Evolutionary conservation across 129 eudicot species (phyloP).

Genomic region (Lactuca sativa): DNA sequence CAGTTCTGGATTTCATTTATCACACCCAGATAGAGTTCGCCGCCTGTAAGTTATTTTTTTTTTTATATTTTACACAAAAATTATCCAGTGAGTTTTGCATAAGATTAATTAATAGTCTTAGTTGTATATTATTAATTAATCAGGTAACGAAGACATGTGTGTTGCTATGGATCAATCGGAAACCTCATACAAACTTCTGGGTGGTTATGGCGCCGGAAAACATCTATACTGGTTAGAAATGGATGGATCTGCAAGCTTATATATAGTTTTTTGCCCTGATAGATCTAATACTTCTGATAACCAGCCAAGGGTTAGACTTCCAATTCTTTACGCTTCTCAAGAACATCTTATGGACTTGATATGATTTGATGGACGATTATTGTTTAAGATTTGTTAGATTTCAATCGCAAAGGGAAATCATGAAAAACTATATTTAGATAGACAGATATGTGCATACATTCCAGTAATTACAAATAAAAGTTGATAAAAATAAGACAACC

Average conservation of each 20-base stretch:
- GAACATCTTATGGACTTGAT: conserved; percentile 48
- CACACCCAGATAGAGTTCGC: conserved; percentile 88
- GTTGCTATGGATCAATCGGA: conserved; percentile 83
- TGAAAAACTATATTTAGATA: background rate
- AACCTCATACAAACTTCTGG: conserved; percentile 86
- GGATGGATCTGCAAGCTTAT: conserved; percentile 40
- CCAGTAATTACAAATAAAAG: conserved; percentile 19
- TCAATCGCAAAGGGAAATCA: background rate
- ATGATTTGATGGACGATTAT: no score
- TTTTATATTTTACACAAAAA: background rate
- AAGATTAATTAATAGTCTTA: no score
- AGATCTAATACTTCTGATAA: conserved; percentile 28
- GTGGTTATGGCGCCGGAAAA: conserved; percentile 84
- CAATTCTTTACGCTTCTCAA: conserved; percentile 63
- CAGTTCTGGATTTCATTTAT: conserved; percentile 79
- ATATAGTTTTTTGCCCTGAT: conserved; percentile 58
- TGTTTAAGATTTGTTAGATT: no score
- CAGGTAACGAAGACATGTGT: conserved; percentile 80
- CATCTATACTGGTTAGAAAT: conserved; percentile 55
- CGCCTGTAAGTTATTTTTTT: conserved; percentile 59
- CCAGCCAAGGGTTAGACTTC: conserved; percentile 63
- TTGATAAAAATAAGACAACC: conserved; percentile 18
- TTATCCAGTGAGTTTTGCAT: no score
- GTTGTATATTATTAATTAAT: background rate
- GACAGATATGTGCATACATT: background rate